phyloP scores from a whole-genome alignment of 2,329 filamentous ascomycete species.

The Coniochaeta sp. region DNA sequence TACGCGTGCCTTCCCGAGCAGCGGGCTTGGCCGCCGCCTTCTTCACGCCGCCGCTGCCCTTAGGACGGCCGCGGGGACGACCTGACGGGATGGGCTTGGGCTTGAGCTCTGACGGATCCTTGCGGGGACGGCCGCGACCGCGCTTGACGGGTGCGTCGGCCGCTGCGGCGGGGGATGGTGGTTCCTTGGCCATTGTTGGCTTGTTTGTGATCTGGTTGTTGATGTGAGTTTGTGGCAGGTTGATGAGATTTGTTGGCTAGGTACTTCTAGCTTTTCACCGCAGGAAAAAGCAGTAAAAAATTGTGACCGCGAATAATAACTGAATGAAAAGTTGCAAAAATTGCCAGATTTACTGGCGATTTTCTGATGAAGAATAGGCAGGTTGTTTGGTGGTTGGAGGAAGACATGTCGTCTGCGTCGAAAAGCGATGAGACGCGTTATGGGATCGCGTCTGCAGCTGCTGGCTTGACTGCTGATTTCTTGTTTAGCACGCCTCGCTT shows the following conservation, averaged over 20 bases:
- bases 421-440: no score
- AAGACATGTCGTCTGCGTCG: no score
- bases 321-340: no score
- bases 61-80: conserved; percentile 17
- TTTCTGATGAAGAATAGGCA: no score
- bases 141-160: conserved; percentile 9
- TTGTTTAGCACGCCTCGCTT: not conserved
- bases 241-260: not conserved
- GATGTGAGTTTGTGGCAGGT: not conserved
- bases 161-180: not conserved
- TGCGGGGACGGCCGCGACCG: conserved; percentile 17
- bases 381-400: not conserved
- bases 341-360: no score
- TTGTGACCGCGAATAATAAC: no score
- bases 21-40: conserved; percentile 5
- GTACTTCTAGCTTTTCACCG: not conserved
- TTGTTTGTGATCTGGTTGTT: not conserved
- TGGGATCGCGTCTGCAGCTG: no score
- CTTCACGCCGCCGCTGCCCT: conserved; percentile 16
- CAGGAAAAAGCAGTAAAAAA: no score
- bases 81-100: conserved; percentile 13
- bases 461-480: no score
- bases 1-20: not conserved
- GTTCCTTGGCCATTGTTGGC: not conserved
- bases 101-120: conserved; percentile 16